Evolutionary conservation across 805 yeast genomes (phyloP), one percentile per base, ranked within the genome.

Genomic region (Cyberlindnera maclurae): DNA sequence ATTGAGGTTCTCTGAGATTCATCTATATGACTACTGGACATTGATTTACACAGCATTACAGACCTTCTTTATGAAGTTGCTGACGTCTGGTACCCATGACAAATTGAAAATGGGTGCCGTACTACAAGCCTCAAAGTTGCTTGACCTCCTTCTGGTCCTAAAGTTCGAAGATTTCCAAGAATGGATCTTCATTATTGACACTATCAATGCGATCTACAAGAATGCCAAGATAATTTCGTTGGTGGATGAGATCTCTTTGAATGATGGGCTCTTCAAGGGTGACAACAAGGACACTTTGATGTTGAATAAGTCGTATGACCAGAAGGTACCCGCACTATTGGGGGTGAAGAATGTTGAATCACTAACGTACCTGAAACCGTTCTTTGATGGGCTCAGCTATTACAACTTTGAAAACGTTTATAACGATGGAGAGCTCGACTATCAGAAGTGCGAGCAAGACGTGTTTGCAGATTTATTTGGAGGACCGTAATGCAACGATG

Each of bases 151-250:
- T 16, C 57, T 90, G 15, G 66, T 82, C 2, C 49, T 88, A 40
- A 75, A 78, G 28, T 70, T 71, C 31, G 97, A 89, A 54, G 95
- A 87, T 70, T 90, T 66, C 80, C 61, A 75, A 44, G 93, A 87
- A 51, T 90, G 97, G 97, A 64, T 93, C 2, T 93, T 87, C 54
- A 73, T 90, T 10, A 70, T 79, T 20, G 86, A 82, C 49, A 77
- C 75, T 13, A 68, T 77, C 13, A 80, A 77, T 42, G 77, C 81
- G 15, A 67, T 73, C 24, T 70, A 67, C 49, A 67, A 69, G 42
- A 61, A 55, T 15, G 44, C 49, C 13, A 58, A 55, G 11, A 45
- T 48, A 20, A 32, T 55, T 16, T 51, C 57, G 40, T 42, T 54
- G 44, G 44, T 54, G 37, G 59, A 55, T 38, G 20, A 48, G 17